These are phyloP conservation scores for Salix viminalis DNA, from an alignment of 345 rosid genomes.

Conservation along the genomic window DNA sequence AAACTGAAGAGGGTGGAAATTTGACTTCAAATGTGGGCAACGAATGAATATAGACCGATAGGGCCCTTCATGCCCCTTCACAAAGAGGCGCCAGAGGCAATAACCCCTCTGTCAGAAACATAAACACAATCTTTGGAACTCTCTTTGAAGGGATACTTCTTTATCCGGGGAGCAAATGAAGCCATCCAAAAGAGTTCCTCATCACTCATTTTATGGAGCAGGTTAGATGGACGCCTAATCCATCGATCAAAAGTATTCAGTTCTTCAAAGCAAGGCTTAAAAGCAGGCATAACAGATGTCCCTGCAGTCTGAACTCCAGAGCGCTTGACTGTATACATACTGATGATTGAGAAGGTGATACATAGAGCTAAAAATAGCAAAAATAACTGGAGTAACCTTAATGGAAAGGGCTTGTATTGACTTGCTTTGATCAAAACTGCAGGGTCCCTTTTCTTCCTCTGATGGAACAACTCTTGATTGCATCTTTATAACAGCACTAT, in stretches of 20 bases:
- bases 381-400: slow-evolving; percentile 48
- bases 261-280: slow-evolving; percentile 49
- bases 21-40: slow-evolving; percentile 59
- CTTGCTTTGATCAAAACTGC: slow-evolving; percentile 31
- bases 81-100: slow-evolving; percentile 84
- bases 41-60: slow-evolving; percentile 80
- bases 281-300: slow-evolving; percentile 40
- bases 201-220: slow-evolving; percentile 72
- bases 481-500: slow-evolving; percentile 29
- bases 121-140: slow-evolving; percentile 80
- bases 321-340: slow-evolving; percentile 58
- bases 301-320: slow-evolving; percentile 51
- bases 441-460: slow-evolving; percentile 78
- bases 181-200: slow-evolving; percentile 83
- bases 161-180: slow-evolving; percentile 53
- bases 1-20: slow-evolving; percentile 56
- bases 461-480: slow-evolving; percentile 48
- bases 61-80: slow-evolving; percentile 65
- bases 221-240: slow-evolving; percentile 55
- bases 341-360: slow-evolving; percentile 54
- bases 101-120: slow-evolving; percentile 95
- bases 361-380: slow-evolving; percentile 50
- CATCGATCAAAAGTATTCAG: slow-evolving; percentile 39
- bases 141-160: slow-evolving; percentile 64
- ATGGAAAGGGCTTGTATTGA: slow-evolving; percentile 48